Conservation (phyloP, 805 yeast species). For the Candida glaebosa region DNA sequence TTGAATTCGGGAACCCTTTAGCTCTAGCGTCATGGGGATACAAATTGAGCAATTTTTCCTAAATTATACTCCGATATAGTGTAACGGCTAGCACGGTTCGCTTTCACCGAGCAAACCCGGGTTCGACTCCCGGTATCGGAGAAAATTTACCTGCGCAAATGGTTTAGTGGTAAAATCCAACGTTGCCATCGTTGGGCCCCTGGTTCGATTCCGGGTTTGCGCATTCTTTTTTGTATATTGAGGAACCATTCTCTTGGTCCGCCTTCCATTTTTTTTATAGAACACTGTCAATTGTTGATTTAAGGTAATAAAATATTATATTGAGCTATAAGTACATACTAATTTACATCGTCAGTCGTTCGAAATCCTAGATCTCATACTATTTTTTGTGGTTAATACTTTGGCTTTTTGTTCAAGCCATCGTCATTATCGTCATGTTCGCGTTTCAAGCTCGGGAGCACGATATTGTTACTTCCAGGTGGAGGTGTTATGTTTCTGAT, state of each 20-base stretch:
- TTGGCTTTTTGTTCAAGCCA: conserved; percentile 11
- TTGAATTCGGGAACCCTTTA: no score
- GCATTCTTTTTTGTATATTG: background rate
- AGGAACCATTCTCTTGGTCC: background rate
- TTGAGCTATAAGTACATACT: conserved; percentile 1
- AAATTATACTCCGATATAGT: conserved; percentile 40
- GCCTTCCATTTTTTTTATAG: no score
- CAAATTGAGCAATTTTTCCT: no score
- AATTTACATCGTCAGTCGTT: background rate
- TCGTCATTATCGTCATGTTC: conserved; percentile 18
- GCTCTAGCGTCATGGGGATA: no score
- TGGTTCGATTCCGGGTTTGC: conserved; percentile 4
- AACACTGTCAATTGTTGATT: background rate
- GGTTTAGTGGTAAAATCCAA: conserved; percentile 5
- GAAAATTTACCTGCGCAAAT: conserved; percentile 1
- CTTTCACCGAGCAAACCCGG: conserved; percentile 61
- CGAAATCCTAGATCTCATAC: background rate
- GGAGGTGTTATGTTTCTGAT: conserved; percentile 4
- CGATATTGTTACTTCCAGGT: conserved; percentile 7
- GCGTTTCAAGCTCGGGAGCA: conserved; percentile 20
- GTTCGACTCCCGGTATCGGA: conserved; percentile 88
- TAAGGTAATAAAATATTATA: background rate
- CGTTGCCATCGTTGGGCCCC: conserved; percentile 6
- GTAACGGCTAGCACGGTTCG: conserved; percentile 54
- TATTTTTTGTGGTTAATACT: conserved; percentile 6